Evolutionary conservation across 169 alveolate genomes (phyloP), one percentile per base, ranked within the genome.

Genomic region (Eimeria tenella): DNA sequence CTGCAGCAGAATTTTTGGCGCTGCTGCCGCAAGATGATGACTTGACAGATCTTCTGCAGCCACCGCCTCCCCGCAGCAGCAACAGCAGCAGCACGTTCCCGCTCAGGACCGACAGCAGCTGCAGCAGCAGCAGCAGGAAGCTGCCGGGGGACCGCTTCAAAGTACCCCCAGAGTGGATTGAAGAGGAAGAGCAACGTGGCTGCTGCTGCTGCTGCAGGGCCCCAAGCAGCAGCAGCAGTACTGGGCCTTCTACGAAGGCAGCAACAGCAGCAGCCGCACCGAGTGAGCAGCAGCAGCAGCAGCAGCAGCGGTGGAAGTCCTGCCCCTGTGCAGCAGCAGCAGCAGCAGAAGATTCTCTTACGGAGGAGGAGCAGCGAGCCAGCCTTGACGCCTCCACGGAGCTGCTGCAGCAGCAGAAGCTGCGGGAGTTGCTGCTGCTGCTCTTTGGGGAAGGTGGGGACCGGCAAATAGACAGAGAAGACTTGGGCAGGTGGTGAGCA

Each of bases 141-240:
- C 82, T 71, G 7, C 82, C 82, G 17, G 82, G 23, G 82, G 82
- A 71, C 17, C 82, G 82, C 82, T 71, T 71, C 42, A 31, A 17
- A 31, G 53, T 71, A 3, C 82, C 82, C 7, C 82, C 82, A 1
- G 82, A 71, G 82, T 71, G 82, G 82, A 71, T 71, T 10, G 50
- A 21, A 23, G 82, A 71, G 82, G 82, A 71, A 13, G 82, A 71
- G 55, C 23, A 50, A 5, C 50, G 82, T 15, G 82, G 82, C 53
- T 71, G 82, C 82, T 71, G 82, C 82, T 71, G 82, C 82, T 71
- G 82, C 82, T 71, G 82, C 82, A 71, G 82, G 82, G 56, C 17
- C 1, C 82, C 82, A 5, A 6, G n/a, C 82, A 71, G 82, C 82
- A 7, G 82, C 52, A 71, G 82, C 82, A 71, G 82, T 4, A 71